Base-by-base conservation (phyloP, 1,139 yeast genomes). In the Taphrina deformans region DNA sequence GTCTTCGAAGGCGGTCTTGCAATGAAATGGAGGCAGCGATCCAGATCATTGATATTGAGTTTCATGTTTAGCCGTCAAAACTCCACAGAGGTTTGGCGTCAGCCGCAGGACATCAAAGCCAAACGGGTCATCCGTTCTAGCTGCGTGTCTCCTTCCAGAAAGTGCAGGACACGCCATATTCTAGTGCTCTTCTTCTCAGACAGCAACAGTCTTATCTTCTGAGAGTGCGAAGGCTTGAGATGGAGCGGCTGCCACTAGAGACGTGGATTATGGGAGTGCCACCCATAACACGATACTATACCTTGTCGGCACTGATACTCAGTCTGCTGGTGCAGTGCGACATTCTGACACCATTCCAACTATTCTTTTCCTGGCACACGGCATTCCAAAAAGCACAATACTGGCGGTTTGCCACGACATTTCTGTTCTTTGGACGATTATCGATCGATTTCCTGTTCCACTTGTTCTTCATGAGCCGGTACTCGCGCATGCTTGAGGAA, bases 381-480 rank as follows among this genome's bases (percentile, higher is more conserved):
- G 77, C 77, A 4, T 66, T 71, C 31, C 73, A 71, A 51, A 75
- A 75, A 31, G 71, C 45, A 69, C 71, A 76, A 70, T 74, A 75
- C 69, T 80, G 82, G 81, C 72, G 84, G 31, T 65, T 80, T 29
- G 12, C 79, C 10, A 78, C 82, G 16, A 73, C 81, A 3, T 78
- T 81, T 65, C 65, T 80, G 6, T 80, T 79, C 67, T 75, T 77
- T 66, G 84, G 83, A 0, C 72, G 75, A 16, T 68, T 80, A 10
- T 75, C 79, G 26, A 66, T 77, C 55, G 78, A 77, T 62, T 72
- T 79, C 38, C 62, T 77, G 21, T 69, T 80, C 44, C 73, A 76
- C 55, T 69, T 80, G 26, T 78, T 72, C 68, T 75, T 79, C 66
- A 71, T 79, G 48, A 71, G 78, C 27, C 73, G 77, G 52, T 77